Evolutionary conservation across 1,284 basidiomycete species (phyloP), one percentile per base, ranked within the genome.

Genomic region (Melanopsichium pennsylvanicum): DNA sequence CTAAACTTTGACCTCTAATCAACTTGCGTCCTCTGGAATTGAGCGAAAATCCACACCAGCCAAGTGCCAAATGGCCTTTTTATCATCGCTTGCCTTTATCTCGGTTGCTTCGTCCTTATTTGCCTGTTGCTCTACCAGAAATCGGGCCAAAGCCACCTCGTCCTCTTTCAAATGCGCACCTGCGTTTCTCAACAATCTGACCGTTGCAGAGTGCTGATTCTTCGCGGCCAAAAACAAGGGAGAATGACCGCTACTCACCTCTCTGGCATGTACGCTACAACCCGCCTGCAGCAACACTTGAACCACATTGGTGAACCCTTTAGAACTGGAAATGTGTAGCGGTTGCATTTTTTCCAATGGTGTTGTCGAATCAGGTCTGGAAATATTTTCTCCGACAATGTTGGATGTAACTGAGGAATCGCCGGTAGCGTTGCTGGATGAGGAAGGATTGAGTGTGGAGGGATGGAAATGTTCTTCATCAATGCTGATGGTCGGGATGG

Each of bases 161-260:
- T 70, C 67, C n/a, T 74, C 70, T 21, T 66, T 71, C 31, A 81
- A 70, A 51, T 78, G 76, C 18, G 74, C 79, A 0, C 81, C 81
- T 4, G 80, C 79, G 22, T 60, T 44, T 2, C 56, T 29, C 22
- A 82, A 48, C 33, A 80, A 41, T 18, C 35, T 41, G 10, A 63
- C 76, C 34, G 74, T 75, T 11, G 54, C 37, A 15, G 38, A 11
- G 43, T 78, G 74, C 1, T 62, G 64, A 22, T 72, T 56, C 21
- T 67, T 56, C 3, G 79, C 76, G 2, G 82, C 82, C 52, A 82
- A 77, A 62, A 76, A 84, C 19, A 84, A 56, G 6, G 92, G 86
- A 13, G 92, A 92, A 74, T 93, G 92, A 1, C 90, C 91, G 34
- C 90, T 83, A 74, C 93, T 90, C 36, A 91, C 85, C 9, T 74